Conservation (phyloP, 108 stramenopile genomes). For the Schizochytrium sp. region DNA sequence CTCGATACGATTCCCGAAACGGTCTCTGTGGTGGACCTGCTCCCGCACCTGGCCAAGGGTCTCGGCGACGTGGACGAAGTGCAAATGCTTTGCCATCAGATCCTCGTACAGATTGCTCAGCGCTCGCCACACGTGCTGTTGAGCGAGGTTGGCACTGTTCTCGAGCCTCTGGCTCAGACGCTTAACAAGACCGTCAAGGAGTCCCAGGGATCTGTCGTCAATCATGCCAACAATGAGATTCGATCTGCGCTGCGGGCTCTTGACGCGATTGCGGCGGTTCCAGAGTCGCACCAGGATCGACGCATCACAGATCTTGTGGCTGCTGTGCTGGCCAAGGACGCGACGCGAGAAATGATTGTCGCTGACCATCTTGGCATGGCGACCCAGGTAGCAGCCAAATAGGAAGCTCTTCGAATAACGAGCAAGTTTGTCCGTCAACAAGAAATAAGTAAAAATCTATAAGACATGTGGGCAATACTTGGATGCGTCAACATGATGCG, state of each 20-base stretch:
- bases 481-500: too few species aligned
- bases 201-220: conserved; percentile 34
- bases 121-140: conserved; percentile 30
- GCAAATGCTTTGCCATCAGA: conserved; percentile 39
- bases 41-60: conserved; percentile 40
- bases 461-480: too few species aligned
- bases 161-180: conserved; percentile 33
- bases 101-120: conserved; percentile 30
- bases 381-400: too few species aligned
- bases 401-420: too few species aligned
- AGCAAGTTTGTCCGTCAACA: too few species aligned
- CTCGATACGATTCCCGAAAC: conserved; percentile 58
- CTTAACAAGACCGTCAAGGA: conserved; percentile 40
- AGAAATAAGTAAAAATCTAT: too few species aligned
- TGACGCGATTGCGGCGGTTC: conserved; percentile 32
- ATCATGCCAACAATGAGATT: conserved; percentile 37
- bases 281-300: neutral
- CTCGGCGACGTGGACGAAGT: conserved; percentile 40
- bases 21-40: conserved; percentile 28
- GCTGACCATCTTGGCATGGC: neutral
- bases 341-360: neutral
- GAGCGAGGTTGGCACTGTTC: conserved; percentile 22
- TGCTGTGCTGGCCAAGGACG: neutral
- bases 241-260: conserved; percentile 40
- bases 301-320: neutral